A percentile compares a stretch with the other conserved stretches of the same genome.
Conservation (phyloP, 2,329 filamentous ascomycete genomes). For the Tolypocladium endophyticum region DNA sequence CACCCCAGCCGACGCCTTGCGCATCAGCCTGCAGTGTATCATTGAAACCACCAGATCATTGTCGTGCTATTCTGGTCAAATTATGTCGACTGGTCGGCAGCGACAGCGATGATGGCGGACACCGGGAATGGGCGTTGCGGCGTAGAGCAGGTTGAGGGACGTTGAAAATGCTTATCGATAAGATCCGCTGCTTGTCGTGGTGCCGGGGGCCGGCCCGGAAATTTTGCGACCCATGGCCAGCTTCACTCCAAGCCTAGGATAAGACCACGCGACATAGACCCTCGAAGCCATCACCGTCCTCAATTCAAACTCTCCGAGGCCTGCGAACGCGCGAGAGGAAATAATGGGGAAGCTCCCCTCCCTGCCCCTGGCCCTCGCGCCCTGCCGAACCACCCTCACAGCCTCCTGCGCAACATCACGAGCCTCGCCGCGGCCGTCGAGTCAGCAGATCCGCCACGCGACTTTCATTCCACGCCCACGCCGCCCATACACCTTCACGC, state of each 20-base stretch:
- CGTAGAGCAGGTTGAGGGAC: background rate
- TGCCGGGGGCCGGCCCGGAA: conserved; percentile 7
- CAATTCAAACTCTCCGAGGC: background rate
- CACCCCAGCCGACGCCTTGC: conserved; percentile 5
- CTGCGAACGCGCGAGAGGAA: background rate
- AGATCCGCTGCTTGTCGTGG: background rate
- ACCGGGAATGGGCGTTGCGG: background rate
- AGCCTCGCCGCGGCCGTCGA: conserved; percentile 7
- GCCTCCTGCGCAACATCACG: conserved; percentile 1
- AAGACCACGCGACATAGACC: background rate
- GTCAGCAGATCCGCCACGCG: conserved; percentile 52
- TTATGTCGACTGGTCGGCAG: background rate
- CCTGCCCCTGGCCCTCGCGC: conserved; percentile 16
- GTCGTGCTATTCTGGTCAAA: background rate
- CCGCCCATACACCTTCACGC: conserved; percentile 93
- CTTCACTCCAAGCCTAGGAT: background rate
- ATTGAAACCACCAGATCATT: conserved; percentile 9
- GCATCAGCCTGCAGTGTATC: conserved; percentile 9
- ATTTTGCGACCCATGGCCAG: conserved; percentile 10
- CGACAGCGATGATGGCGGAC: background rate
- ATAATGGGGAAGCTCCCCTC: conserved; percentile 19
- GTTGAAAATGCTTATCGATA: conserved; percentile 1
- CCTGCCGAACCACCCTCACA: conserved; percentile 12
- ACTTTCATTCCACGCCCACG: conserved; percentile 81
- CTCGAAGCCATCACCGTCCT: background rate